Conservation (phyloP, 257 asterid genomes). For the Paulownia fortunei region DNA sequence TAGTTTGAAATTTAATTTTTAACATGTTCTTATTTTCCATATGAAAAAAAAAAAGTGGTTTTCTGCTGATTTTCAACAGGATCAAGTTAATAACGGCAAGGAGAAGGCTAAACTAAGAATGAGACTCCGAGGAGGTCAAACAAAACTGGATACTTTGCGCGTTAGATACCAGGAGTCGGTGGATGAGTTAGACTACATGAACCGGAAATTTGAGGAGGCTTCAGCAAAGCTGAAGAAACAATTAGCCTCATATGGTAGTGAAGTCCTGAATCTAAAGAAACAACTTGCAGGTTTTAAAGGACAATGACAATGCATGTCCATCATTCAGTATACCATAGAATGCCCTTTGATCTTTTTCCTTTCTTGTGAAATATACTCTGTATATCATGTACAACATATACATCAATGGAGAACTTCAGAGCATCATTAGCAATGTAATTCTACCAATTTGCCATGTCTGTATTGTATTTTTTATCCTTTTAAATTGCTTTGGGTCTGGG, state of each 20-base stretch:
- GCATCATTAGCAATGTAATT: neutral
- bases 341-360: neutral
- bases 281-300: slow-evolving; percentile 48
- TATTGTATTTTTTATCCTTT: neutral
- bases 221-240: slow-evolving; percentile 60
- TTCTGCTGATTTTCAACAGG: slow-evolving; percentile 46
- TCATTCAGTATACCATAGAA: neutral
- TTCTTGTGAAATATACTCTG: neutral
- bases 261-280: slow-evolving; percentile 63
- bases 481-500: neutral
- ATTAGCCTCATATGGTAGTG: slow-evolving; percentile 51
- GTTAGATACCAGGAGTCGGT: slow-evolving; percentile 47
- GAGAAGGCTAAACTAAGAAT: slow-evolving; percentile 66
- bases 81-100: slow-evolving; percentile 37
- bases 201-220: slow-evolving; percentile 57
- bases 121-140: slow-evolving; percentile 66
- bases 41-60: neutral
- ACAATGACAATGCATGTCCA: slow-evolving; percentile 19
- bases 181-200: slow-evolving; percentile 60
- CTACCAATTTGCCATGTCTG: neutral
- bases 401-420: slow-evolving; percentile 3
- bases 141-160: slow-evolving; percentile 61
- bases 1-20: neutral
- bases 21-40: neutral
- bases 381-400: neutral